phyloP scores from a whole-genome alignment of 768 basidiomycete species.

The Mycena belliarum region DNA sequence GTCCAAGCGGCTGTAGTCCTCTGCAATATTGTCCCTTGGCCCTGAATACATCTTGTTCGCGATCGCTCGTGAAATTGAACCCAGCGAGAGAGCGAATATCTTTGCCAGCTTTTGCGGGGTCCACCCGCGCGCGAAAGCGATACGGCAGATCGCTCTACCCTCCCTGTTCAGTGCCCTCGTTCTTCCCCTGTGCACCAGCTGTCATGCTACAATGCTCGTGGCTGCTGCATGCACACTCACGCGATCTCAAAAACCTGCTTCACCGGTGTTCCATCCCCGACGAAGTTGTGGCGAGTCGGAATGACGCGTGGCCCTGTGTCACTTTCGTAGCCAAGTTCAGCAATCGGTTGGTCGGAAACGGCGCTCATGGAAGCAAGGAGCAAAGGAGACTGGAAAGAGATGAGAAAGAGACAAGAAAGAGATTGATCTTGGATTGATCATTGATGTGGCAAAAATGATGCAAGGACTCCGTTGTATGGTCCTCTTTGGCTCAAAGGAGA shows the following conservation, averaged over 20 bases:
- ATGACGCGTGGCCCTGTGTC: conserved; percentile 1
- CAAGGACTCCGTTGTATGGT: too few relatives aligned
- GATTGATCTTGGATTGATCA: too few relatives aligned
- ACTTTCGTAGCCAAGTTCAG: conserved; percentile 5
- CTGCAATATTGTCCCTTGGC: not conserved
- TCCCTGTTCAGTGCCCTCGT: not conserved
- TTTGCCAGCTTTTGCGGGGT: not conserved
- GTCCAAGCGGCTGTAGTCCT: not conserved
- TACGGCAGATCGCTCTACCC: conserved; percentile 2
- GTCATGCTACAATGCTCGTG: too few relatives aligned
- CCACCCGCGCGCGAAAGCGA: not conserved
- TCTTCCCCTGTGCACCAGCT: not conserved
- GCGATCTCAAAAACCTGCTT: not conserved
- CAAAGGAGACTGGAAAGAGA: too few relatives aligned
- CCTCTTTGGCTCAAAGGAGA: too few relatives aligned
- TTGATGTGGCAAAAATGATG: too few relatives aligned
- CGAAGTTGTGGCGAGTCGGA: not conserved
- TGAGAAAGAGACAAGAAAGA: too few relatives aligned
- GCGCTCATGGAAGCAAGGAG: not conserved
- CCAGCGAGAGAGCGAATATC: not conserved
- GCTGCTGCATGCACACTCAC: not conserved
- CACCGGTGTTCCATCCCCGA: not conserved
- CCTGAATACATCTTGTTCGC: not conserved
- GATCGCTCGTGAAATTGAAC: not conserved
- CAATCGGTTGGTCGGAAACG: not conserved